Base-by-base conservation (phyloP, 2,329 filamentous ascomycete genomes). In the Pseudocercospora vitis region DNA sequence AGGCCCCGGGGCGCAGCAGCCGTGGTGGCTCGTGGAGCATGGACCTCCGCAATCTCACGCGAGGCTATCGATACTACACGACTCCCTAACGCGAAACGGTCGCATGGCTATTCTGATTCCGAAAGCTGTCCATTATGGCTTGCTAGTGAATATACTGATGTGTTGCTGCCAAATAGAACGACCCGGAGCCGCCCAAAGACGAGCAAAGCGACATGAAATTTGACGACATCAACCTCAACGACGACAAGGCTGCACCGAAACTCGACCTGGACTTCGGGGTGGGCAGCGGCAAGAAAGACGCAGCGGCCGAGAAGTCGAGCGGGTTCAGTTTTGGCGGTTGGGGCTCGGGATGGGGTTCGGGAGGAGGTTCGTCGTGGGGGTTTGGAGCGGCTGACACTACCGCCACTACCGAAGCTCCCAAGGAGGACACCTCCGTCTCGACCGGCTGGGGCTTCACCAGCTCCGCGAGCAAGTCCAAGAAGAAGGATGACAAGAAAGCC, bases 201-300 rank as follows among this genome's bases (percentile, higher is more conserved):
- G 55, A 63, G 29, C 63, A 62, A n/a, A 57, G 63, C 57, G 69
- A 72, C 50, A 73, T 72, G 63, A 73, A 71, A 48, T 76, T 77
- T 58, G 73, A 77, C 61, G 74, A 76, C 49, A 72, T 78, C 62
- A 68, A 71, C 63, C 66, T 77, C 60, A 68, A 77, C 68, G 72
- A 78, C 64, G 65, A 68, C 65, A 65, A 65, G 44, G 64, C 58
- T 29, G 73, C 71, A 48, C 76, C 76, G 18, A 76, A 77, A 65
- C 71, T 78, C 59, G 74, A 78, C 55, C 68, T 78, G 56, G 73
- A 72, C 56, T 75, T 78, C 57, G 42, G 42, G n/a, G 7, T 16
- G n/a, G 73, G 72, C 40, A 66, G 62, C n/a, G n/a, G n/a, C 24
- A 58, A 64, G 48, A 51, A 60, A 8, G 50, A 57, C 11, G 53